Evolutionary conservation across 78 protist genomes (phyloP).

Genomic region (Planoprotostelium fungivorum): DNA sequence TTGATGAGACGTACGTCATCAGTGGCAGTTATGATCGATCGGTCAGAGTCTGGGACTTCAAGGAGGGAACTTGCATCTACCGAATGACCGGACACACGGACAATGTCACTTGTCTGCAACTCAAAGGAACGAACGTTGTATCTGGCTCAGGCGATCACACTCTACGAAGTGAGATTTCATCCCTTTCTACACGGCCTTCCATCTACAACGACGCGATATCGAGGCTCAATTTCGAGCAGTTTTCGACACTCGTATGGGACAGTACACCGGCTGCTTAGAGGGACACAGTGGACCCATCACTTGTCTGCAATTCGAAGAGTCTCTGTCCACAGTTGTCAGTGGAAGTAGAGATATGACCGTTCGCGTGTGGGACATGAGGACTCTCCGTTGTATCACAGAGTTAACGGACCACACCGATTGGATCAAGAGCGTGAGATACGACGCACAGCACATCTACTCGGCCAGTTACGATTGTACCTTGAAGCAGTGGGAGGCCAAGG

Average conservation of each 20-base stretch:
- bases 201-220: too few relatives aligned
- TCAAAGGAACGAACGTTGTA: slow-evolving; percentile 30
- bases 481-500: slow-evolving; percentile 41
- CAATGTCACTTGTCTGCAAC: slow-evolving; percentile 31
- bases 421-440: slow-evolving; percentile 18
- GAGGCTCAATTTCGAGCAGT: not conserved
- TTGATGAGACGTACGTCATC: not conserved
- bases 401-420: slow-evolving; percentile 43
- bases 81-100: slow-evolving; percentile 31
- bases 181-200: too few relatives aligned
- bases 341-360: slow-evolving; percentile 19
- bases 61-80: not conserved
- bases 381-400: slow-evolving; percentile 14
- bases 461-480: slow-evolving; percentile 34
- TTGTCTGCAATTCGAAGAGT: not conserved
- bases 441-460: slow-evolving; percentile 12
- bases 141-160: slow-evolving; percentile 46
- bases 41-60: not conserved
- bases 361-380: slow-evolving; percentile 43
- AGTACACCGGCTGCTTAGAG: not conserved
- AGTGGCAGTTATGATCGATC: not conserved
- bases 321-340: not conserved
- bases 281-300: not conserved
- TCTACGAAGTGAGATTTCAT: not conserved
- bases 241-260: not conserved